Base-by-base conservation (phyloP, 202 grass and related monocot genomes). In the Tripidium arundinaceum region DNA sequence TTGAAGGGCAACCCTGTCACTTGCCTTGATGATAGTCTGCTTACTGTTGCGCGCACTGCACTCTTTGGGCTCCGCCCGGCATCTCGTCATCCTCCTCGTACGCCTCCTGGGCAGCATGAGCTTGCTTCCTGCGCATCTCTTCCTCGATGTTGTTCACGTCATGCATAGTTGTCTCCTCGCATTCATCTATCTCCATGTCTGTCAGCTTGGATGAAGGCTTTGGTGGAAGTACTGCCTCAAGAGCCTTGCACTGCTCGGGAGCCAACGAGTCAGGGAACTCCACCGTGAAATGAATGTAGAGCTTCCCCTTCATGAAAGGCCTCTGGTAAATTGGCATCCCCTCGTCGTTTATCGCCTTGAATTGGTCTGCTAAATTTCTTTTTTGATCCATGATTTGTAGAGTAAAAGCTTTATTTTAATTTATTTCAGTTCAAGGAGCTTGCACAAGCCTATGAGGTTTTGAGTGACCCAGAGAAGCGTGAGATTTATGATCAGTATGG, bases 281-380 rank as follows among this genome's bases (percentile, higher is more conserved):
- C 21, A 97, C 85, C 0, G 87, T 83, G 85, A 97, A 97, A 65
- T 97, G 94, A 41, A 94, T 92, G 94, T 97, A 97, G 37, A 97
- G 80, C 85, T 94, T 97, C 39, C 94, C 94, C 87, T 88, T 97
- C 89, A 94, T 97, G 94, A 97, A 97, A 13, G 94, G 91, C 75
- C 87, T 87, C 77, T 90, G 85, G 85, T 94, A 90, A 65, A 97
- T 97, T 7, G 94, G 91, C 94, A 94, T 97, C 1, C 94, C 94
- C 83, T 97, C 94, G 1, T 97, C 91, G 4, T 93, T 94, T 70
- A 97, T 97, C 29, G 85, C 94, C 89, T 97, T 97, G 79, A 97
- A 97, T 83, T 85, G 82, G 81, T 94, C 94, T 97, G 84, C 49
- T 58, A 79, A 11, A 62, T 77, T 74, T 39, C 5, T 68, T 0